Percentiles rank a stretch among this genome's conserved stretches.
phyloP scores from a whole-genome alignment of 768 basidiomycete genomes.

The Boletus rubroflammeus region DNA sequence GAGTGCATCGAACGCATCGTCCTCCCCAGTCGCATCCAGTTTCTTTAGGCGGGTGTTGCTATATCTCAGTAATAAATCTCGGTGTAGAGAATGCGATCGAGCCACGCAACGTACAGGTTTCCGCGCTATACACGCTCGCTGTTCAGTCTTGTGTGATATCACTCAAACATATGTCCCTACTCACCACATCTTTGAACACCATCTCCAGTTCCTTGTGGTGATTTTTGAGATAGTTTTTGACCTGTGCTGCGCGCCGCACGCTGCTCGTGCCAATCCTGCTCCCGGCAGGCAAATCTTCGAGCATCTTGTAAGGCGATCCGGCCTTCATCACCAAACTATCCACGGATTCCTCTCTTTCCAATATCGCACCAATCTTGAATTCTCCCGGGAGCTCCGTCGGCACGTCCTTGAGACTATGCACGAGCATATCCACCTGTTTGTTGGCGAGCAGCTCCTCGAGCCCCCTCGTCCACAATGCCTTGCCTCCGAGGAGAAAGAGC shows the following conservation, averaged over 20 bases:
- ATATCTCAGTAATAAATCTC: conserved; percentile 10
- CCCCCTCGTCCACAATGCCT: conserved; percentile 94
- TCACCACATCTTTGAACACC: conserved; percentile 83
- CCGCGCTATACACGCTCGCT: conserved; percentile 53
- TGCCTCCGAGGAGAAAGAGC: conserved; percentile 89
- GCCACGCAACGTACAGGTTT: conserved; percentile 61
- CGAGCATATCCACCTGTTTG: conserved; percentile 79
- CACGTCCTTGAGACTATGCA: conserved; percentile 91
- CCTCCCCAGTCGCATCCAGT: conserved; percentile 65
- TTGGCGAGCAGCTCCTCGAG: conserved; percentile 81
- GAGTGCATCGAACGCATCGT: conserved; percentile 78
- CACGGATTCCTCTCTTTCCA: conserved; percentile 83
- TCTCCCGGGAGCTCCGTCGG: conserved; percentile 84
- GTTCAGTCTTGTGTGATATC: background rate
- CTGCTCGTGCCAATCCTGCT: conserved; percentile 95
- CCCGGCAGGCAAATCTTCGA: conserved; percentile 84
- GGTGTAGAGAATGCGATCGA: background rate
- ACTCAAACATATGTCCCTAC: conserved; percentile 30
- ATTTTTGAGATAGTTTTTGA: conserved; percentile 71
- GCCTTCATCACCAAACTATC: conserved; percentile 86
- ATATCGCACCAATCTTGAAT: conserved; percentile 79
- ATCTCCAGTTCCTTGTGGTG: conserved; percentile 37
- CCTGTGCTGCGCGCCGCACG: conserved; percentile 87
- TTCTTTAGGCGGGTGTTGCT: conserved; percentile 91
- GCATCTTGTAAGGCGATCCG: conserved; percentile 60